A percentile compares a stretch with the other conserved stretches of the same genome.
Evolutionary conservation across 805 yeast genomes (phyloP).

Genomic region (Candida khao-thaluensis): DNA sequence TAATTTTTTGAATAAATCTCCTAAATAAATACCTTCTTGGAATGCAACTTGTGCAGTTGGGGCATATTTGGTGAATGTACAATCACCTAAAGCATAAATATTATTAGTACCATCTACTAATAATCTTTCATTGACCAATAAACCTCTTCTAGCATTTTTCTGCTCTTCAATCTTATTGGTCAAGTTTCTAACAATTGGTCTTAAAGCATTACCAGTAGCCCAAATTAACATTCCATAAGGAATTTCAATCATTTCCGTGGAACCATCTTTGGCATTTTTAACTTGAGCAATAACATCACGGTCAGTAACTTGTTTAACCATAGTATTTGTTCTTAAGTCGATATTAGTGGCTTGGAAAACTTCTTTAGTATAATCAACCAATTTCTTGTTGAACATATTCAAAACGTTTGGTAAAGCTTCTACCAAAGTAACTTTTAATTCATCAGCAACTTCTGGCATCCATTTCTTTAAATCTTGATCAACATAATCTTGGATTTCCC

Average conservation of each 20-base stretch:
- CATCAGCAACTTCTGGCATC: conserved; percentile 83
- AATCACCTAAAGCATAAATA: conserved; percentile 90
- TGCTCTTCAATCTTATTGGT: conserved; percentile 70
- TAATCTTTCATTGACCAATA: conserved; percentile 77
- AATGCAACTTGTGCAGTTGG: conserved; percentile 98
- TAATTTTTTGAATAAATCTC: conserved; percentile 63
- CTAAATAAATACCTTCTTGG: conserved; percentile 87
- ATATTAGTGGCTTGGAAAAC: conserved; percentile 68
- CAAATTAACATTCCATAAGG: conserved; percentile 94
- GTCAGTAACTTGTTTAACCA: conserved; percentile 82
- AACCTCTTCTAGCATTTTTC: conserved; percentile 86
- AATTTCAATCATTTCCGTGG: conserved; percentile 56
- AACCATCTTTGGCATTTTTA: conserved; percentile 62
- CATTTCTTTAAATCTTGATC: conserved; percentile 86
- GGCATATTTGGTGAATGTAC: conserved; percentile 86
- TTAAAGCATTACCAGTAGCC: conserved; percentile 96
- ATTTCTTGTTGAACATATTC: conserved; percentile 65
- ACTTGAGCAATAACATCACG: conserved; percentile 67
- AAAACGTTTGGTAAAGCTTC: conserved; percentile 92
- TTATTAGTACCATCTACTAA: conserved; percentile 80
- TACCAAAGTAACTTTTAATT: conserved; percentile 78
- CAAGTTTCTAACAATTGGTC: conserved; percentile 68
- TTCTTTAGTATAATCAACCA: conserved; percentile 76
- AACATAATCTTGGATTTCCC: conserved; percentile 91
- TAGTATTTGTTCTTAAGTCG: conserved; percentile 75